Base-by-base conservation (phyloP, 2,329 filamentous ascomycete genomes). In the Ramichloridium luteum region DNA sequence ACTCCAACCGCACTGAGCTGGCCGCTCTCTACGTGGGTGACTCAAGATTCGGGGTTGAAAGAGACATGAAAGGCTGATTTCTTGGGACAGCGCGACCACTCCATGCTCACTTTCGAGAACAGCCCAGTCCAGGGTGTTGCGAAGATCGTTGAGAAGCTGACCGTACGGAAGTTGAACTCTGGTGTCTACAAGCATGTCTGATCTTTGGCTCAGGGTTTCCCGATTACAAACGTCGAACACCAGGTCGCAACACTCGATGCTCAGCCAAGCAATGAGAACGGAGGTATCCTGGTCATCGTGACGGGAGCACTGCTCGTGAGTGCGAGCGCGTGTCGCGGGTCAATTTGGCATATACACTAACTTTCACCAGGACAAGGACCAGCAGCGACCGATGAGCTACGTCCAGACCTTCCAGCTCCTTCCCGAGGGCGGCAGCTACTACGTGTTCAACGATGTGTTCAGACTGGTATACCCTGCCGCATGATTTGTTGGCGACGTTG, bases 401-500 rank as follows among this genome's bases (percentile, higher is more conserved):
- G 77, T 77, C 35, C 86, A 96, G 65, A 64, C 72, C 35, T 96
- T 96, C 72, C 80, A 92, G 60, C 77, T 96, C 41, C 60, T 74
- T 44, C 77, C 74, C 39, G 79, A 84, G 34, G 60, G 60, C 16
- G 78, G 75, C 48, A 75, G 69, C 61, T 93, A 80, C 67, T 94
- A 74, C 58, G 80, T 96, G 56, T 78, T 77, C 66, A 94, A 96
- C 68, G 88, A 96, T 59, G 64, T 96, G 57, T 96, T 96, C 76
- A 82, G 82, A 63, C 73, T 96, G 40, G 72, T 93, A 47, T 88
- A 81, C 61, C 57, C 62, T 27, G 61, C 55, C 16, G 40, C 46
- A 18, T 50, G n/a, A 35, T n/a, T n/a, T n/a, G n/a, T n/a, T n/a
- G n/a, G n/a, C n/a, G n/a, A n/a, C n/a, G n/a, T n/a, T n/a, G n/a